phyloP scores from a whole-genome alignment of 2,329 filamentous ascomycete genomes.

The Pseudocercospora vitis region DNA sequence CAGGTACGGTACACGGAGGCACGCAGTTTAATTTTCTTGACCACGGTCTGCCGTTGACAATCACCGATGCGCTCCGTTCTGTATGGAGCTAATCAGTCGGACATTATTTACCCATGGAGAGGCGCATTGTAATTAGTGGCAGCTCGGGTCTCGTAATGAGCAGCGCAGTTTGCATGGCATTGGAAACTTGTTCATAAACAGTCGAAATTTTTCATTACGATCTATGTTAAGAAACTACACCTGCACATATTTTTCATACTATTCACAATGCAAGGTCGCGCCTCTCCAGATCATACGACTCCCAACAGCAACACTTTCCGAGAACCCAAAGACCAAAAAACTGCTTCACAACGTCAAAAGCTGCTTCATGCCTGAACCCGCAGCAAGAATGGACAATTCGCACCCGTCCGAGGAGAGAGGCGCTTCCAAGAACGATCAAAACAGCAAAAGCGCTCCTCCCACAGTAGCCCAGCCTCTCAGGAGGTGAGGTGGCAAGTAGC shows the following conservation, averaged over 20 bases:
- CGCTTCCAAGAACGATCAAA: too few relatives aligned
- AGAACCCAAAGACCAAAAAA: too few relatives aligned
- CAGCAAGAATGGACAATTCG: too few relatives aligned
- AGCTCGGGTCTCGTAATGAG: constrained; percentile 21
- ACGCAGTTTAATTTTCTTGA: constrained; percentile 22
- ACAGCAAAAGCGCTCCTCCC: too few relatives aligned
- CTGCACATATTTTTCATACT: constrained; percentile 5
- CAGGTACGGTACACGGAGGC: constrained; percentile 21
- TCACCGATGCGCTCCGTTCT: constrained; percentile 10
- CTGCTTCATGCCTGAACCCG: too few relatives aligned
- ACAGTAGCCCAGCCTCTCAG: too few relatives aligned
- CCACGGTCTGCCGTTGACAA: constrained; percentile 20
- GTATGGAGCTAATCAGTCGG: constrained; percentile 17
- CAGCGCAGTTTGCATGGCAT: constrained; percentile 23
- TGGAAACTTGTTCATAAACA: constrained; percentile 18
- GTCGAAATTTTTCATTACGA: background rate
- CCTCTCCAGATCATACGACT: background rate
- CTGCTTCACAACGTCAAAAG: too few relatives aligned
- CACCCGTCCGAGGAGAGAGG: too few relatives aligned
- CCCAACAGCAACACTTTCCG: background rate
- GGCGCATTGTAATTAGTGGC: constrained; percentile 24
- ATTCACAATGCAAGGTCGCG: background rate
- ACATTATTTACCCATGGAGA: constrained; percentile 21
- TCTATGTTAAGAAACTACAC: background rate
- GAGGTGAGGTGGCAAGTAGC: too few relatives aligned